A percentile compares a stretch with the other conserved stretches of the same genome.
Evolutionary conservation across 2,329 filamentous ascomycete species (phyloP).

Genomic region (Metarhizium brunneum): DNA sequence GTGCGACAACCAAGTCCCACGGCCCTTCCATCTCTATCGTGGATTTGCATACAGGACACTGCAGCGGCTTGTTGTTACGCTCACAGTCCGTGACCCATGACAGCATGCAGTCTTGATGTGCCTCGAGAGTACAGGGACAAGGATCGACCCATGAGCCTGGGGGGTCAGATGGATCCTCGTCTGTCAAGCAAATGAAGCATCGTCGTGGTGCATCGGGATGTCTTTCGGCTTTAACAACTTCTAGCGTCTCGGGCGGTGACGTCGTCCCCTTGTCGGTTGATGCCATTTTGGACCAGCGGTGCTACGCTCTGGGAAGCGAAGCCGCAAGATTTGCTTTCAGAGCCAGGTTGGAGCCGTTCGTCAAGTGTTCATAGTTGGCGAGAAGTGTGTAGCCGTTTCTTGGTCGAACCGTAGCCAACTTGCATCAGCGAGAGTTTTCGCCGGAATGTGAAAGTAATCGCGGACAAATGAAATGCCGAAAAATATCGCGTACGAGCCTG

Average conservation of each 20-base stretch:
- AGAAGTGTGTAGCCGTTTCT: background rate
- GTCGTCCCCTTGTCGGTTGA: conserved; percentile 1
- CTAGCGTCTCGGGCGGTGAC: conserved; percentile 9
- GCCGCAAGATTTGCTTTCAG: background rate
- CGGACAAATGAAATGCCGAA: background rate
- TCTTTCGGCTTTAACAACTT: conserved; percentile 9
- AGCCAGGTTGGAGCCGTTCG: background rate
- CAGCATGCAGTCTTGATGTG: conserved; percentile 81
- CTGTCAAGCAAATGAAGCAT: conserved; percentile 57
- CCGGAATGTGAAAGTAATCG: background rate
- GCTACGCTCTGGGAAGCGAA: background rate
- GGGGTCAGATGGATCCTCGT: conserved; percentile 38
- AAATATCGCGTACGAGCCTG: background rate
- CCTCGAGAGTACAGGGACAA: conserved; percentile 82
- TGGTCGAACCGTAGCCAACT: background rate
- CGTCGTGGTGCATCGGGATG: conserved; percentile 25
- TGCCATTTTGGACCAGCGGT: background rate
- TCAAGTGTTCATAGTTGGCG: conserved; percentile 1
- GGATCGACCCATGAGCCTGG: conserved; percentile 68
- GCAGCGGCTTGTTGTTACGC: conserved; percentile 53
- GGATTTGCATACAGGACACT: conserved; percentile 84
- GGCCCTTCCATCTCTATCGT: conserved; percentile 69
- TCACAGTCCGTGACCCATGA: conserved; percentile 93
- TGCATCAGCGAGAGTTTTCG: background rate
- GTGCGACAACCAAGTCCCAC: conserved; percentile 60